Percentiles rank a stretch among this genome's conserved stretches.
Conservation (phyloP, 257 asterid species). For the Striga asiatica region DNA sequence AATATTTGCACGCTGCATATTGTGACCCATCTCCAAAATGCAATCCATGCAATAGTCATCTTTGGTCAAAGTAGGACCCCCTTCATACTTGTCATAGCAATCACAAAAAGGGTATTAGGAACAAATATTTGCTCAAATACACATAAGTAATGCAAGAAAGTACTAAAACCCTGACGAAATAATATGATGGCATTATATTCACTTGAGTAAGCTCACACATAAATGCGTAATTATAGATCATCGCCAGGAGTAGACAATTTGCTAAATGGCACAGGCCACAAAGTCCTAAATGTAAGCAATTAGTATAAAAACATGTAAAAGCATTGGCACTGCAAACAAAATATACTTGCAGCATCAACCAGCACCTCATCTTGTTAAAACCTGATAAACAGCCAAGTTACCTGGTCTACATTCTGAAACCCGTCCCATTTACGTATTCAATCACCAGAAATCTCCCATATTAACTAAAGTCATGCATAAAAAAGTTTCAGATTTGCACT, state of each 20-base stretch:
- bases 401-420: not conserved
- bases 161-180: not conserved
- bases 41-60: conserved; percentile 68
- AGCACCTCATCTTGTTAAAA: not conserved
- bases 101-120: conserved; percentile 21
- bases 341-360: not conserved
- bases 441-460: not conserved
- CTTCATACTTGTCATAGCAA: conserved; percentile 59
- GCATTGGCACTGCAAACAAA: not conserved
- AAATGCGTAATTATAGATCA: not conserved
- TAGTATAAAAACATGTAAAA: not conserved
- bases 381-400: not conserved
- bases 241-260: not conserved
- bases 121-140: conserved; percentile 12
- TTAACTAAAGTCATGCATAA: not conserved
- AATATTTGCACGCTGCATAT: conserved; percentile 51
- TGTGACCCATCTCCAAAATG: conserved; percentile 63
- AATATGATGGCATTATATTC: not conserved
- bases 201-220: not conserved
- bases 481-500: not conserved
- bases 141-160: conserved; percentile 9
- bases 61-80: conserved; percentile 76
- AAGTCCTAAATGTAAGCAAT: not conserved
- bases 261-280: not conserved
- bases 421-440: not conserved